These are phyloP conservation scores for Xerocomus amazonicus DNA, from an alignment of 1,284 basidiomycete genomes.

Conservation along the genomic window DNA sequence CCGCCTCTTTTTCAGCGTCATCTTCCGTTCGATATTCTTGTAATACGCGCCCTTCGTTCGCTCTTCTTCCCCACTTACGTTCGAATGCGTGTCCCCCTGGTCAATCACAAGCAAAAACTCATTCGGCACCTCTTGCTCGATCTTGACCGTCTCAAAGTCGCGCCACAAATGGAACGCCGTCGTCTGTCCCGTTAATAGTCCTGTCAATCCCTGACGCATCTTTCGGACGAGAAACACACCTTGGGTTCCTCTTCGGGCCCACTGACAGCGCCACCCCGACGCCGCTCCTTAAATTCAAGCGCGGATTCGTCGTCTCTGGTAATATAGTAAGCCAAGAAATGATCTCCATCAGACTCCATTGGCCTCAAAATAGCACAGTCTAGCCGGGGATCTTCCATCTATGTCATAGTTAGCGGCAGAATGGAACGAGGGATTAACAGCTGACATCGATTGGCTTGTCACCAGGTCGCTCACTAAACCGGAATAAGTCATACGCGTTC, in stretches of 20 bases:
- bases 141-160: slow-evolving; percentile 80
- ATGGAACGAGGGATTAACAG: slow-evolving; percentile 1
- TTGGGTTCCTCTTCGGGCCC: slow-evolving; percentile 51
- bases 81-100: slow-evolving; percentile 44
- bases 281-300: slow-evolving; percentile 51
- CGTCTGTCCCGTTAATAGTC: slow-evolving; percentile 38
- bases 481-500: slow-evolving; percentile 85
- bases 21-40: slow-evolving; percentile 84
- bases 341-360: slow-evolving; percentile 81
- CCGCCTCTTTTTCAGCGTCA: slow-evolving; percentile 82
- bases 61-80: slow-evolving; percentile 17
- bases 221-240: slow-evolving; percentile 9
- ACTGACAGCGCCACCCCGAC: slow-evolving; percentile 39
- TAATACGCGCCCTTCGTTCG: slow-evolving; percentile 74
- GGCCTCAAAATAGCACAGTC: slow-evolving; percentile 85
- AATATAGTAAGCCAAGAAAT: slow-evolving; percentile 87
- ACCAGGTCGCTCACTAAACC: slow-evolving; percentile 86
- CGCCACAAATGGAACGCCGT: slow-evolving; percentile 71
- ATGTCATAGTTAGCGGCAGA: slow-evolving; percentile 1
- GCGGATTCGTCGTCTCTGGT: slow-evolving; percentile 75
- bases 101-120: slow-evolving; percentile 80
- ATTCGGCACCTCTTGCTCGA: slow-evolving; percentile 79
- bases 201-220: neutral
- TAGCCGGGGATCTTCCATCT: slow-evolving; percentile 73
- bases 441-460: slow-evolving; percentile 64